Evolutionary conservation across 768 basidiomycete species (phyloP).

Genomic region (Hortiboletus flavorubellus): DNA sequence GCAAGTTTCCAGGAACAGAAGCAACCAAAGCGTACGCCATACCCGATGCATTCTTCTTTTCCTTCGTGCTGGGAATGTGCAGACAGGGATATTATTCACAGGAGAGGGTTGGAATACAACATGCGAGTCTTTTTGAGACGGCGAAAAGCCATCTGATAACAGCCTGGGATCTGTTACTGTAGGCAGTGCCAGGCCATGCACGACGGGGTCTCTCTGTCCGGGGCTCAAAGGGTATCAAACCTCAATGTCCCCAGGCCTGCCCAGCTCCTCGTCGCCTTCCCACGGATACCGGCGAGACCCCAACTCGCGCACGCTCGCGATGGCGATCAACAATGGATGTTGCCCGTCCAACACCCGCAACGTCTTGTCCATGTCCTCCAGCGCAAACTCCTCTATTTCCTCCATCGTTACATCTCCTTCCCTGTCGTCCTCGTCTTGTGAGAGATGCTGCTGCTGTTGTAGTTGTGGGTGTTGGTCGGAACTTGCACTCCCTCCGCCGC

Average conservation of each 20-base stretch:
- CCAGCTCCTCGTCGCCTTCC: constrained; percentile 44
- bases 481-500: background rate
- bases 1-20: background rate
- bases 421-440: constrained; percentile 45
- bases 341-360: constrained; percentile 50
- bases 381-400: constrained; percentile 79
- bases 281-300: constrained; percentile 49
- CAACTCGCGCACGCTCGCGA: constrained; percentile 69
- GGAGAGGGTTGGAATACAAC: background rate
- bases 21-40: background rate
- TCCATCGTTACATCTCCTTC: constrained; percentile 72
- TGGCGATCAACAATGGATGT: constrained; percentile 65
- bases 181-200: background rate
- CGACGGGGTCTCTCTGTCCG: background rate
- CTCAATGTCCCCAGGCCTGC: constrained; percentile 16
- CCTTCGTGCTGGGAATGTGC: background rate
- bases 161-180: background rate
- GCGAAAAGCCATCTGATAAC: background rate
- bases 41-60: background rate
- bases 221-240: background rate
- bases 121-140: background rate
- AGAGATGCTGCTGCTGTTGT: background rate
- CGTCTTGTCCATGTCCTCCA: constrained; percentile 77
- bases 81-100: background rate
- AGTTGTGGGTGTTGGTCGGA: background rate